Evolutionary conservation across 768 basidiomycete species (phyloP).

Genomic region (Leccinum rimulosum): DNA sequence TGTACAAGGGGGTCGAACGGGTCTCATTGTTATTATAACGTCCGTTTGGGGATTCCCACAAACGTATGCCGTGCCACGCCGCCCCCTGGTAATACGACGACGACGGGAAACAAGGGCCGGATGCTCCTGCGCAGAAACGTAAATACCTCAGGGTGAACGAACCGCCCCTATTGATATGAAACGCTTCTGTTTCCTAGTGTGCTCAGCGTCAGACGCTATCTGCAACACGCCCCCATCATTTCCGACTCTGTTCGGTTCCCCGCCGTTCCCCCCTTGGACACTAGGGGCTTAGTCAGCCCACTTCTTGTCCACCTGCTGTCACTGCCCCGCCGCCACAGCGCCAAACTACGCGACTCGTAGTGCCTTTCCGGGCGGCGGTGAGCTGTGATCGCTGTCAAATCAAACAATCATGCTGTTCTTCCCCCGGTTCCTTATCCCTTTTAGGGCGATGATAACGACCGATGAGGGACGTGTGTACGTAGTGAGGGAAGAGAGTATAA

Average conservation of each 20-base stretch:
- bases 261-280: too few species aligned
- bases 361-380: background rate
- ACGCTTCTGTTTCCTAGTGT: constrained; percentile 4
- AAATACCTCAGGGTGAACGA: constrained; percentile 8
- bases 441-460: background rate
- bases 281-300: background rate
- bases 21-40: background rate
- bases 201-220: background rate
- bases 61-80: background rate
- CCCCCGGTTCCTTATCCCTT: background rate
- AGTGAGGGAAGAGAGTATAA: background rate
- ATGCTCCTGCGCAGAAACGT: background rate
- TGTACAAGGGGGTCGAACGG: background rate
- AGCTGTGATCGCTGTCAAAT: background rate
- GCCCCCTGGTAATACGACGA: background rate
- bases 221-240: background rate
- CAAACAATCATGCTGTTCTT: background rate
- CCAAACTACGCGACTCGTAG: background rate
- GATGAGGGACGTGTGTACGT: background rate
- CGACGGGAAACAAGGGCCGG: background rate
- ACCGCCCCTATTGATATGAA: constrained; percentile 15
- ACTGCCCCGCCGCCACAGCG: background rate
- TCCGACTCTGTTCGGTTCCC: background rate
- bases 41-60: background rate
- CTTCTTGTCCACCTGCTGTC: background rate